phyloP scores from a whole-genome alignment of 2,329 filamentous ascomycete species.

The Nannizzia gypsea region DNA sequence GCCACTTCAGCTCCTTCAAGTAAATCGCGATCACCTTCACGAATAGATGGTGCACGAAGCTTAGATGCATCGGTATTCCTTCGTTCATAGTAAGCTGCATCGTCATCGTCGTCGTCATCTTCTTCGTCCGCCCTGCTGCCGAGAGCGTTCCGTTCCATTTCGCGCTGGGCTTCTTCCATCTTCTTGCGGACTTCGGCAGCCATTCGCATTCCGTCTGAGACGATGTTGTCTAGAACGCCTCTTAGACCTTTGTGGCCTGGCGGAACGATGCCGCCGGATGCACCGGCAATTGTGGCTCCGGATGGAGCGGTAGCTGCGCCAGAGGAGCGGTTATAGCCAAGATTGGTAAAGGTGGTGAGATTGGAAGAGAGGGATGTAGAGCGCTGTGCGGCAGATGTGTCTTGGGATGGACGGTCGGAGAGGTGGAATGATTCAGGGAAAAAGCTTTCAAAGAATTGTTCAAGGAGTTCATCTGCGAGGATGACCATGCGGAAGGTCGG shows the following conservation, averaged over 20 bases:
- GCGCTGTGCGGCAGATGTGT: slow-evolving; percentile 35
- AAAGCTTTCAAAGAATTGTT: slow-evolving; percentile 94
- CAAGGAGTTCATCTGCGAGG: slow-evolving; percentile 84
- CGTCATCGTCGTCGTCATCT: slow-evolving; percentile 44
- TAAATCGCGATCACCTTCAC: slow-evolving; percentile 46
- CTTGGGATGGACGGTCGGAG: slow-evolving; percentile 46
- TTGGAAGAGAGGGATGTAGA: slow-evolving; percentile 49
- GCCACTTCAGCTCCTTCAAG: slow-evolving; percentile 32
- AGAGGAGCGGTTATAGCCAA: slow-evolving; percentile 42
- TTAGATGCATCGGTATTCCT: slow-evolving; percentile 14
- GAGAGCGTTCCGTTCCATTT: slow-evolving; percentile 71
- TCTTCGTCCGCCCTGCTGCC: slow-evolving; percentile 59
- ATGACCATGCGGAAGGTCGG: slow-evolving; percentile 99
- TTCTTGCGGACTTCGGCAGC: slow-evolving; percentile 80
- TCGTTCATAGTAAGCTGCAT: slow-evolving; percentile 32
- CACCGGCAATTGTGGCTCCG: slow-evolving; percentile 35
- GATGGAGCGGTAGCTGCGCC: slow-evolving; percentile 24
- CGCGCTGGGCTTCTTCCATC: slow-evolving; percentile 91
- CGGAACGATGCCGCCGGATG: slow-evolving; percentile 49
- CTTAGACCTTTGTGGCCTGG: slow-evolving; percentile 66
- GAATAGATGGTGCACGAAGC: slow-evolving; percentile 20
- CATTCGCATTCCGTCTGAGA: slow-evolving; percentile 92
- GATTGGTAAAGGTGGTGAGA: slow-evolving; percentile 73
- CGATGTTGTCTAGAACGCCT: slow-evolving; percentile 92
- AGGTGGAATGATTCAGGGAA: slow-evolving; percentile 90